Evolutionary conservation across 495 filamentous ascomycete genomes (phyloP), one percentile per base, ranked within the genome.

Genomic region (Clavariopsis aquatica): DNA sequence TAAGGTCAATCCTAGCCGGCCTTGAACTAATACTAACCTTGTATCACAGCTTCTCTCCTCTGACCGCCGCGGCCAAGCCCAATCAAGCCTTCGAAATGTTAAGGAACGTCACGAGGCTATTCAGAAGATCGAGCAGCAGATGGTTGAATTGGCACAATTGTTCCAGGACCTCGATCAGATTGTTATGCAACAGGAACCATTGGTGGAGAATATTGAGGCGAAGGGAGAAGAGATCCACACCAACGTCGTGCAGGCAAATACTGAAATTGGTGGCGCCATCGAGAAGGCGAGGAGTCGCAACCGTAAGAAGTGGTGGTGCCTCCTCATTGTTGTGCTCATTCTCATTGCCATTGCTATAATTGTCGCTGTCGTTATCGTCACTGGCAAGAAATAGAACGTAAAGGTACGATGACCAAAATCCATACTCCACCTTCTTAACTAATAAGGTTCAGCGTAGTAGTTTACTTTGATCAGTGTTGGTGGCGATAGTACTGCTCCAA

Each of bases 281-380:
- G 78, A 79, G 31, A 95, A 89, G 64, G 93, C 95, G n/a, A 78
- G 86, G 69, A 83, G 83, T 54, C 86, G 88, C 36, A 84, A 90
- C 65, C 89, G 86, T 79, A 97, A 96, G 92, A 98, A 98, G 89
- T 98, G 94, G 94, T 93, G 90, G 72, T 96, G 92, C 77, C 76
- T 97, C 72, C 83, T 88, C 69, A 89, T 98, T 67, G 51, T 69
- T 69, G 19, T 49, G 49, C 49, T 86, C 58, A 81, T 79, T 27
- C 73, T 81, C 57, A 72, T 78, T 22, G 76, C 85, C 10, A 77
- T 79, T 23, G 77, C 77, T 53, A 81, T 83, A 52, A 69, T 82
- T 45, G 58, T 75, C 43, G 70, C 78, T 57, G 65, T 68, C 28
- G 59, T 64, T 41, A 31, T 60, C 26, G 19, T 27, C 45, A 52